These are phyloP conservation scores for Paxillus involutus DNA, from an alignment of 768 basidiomycete genomes.

Conservation along the genomic window DNA sequence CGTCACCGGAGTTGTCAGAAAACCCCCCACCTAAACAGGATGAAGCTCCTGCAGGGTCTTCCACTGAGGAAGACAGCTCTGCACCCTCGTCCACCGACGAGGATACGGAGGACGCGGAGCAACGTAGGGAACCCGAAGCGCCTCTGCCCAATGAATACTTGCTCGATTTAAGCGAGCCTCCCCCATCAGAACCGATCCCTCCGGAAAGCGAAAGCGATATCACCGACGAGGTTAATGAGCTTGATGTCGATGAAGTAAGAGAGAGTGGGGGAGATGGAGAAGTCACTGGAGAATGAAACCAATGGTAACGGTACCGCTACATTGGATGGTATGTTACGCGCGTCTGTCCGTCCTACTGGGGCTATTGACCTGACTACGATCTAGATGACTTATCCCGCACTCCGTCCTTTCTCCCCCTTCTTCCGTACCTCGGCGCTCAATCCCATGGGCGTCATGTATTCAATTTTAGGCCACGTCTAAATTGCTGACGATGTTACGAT, in stretches of 20 bases:
- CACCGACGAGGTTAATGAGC: slow-evolving; percentile 28
- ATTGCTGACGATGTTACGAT: background rate
- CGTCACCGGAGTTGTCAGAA: slow-evolving; percentile 4
- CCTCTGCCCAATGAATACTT: slow-evolving; percentile 2
- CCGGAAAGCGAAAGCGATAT: slow-evolving; percentile 36
- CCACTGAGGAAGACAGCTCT: slow-evolving; percentile 7
- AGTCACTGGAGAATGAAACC: slow-evolving; percentile 5
- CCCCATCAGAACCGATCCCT: slow-evolving; percentile 31
- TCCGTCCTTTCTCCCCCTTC: slow-evolving; percentile 17
- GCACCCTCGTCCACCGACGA: background rate
- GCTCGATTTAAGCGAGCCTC: slow-evolving; percentile 30
- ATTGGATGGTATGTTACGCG: slow-evolving; percentile 1
- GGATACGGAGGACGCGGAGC: background rate
- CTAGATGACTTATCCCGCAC: background rate
- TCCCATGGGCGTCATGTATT: background rate
- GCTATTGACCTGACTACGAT: slow-evolving; percentile 13
- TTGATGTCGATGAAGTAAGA: slow-evolving; percentile 19
- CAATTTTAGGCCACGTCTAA: background rate
- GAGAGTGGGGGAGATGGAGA: slow-evolving; percentile 15
- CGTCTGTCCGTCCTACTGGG: background rate
- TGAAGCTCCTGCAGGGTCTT: background rate
- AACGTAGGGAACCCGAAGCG: slow-evolving; percentile 7
- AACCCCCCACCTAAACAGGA: slow-evolving; percentile 1
- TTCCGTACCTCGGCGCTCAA: background rate
- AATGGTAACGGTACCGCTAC: slow-evolving; percentile 19